Evolutionary conservation across 1,139 yeast species (phyloP).

Genomic region (Protomyces macrosporus): DNA sequence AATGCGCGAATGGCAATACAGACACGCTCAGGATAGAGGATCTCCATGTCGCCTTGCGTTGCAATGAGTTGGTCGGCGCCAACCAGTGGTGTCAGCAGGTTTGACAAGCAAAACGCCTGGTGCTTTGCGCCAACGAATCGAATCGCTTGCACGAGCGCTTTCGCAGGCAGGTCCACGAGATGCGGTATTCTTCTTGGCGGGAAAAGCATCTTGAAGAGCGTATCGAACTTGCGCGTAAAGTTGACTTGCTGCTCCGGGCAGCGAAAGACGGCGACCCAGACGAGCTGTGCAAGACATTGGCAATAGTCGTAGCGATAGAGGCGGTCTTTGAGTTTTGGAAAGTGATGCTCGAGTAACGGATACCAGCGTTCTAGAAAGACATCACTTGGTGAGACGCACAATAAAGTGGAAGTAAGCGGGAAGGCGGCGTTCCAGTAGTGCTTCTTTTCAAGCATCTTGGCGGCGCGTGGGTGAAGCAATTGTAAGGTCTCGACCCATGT

Average conservation of each 20-base stretch:
- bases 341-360: constrained; percentile 51
- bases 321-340: constrained; percentile 51
- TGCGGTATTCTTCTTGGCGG: constrained; percentile 66
- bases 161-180: constrained; percentile 58
- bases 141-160: constrained; percentile 63
- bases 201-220: constrained; percentile 53
- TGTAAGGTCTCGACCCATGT: constrained; percentile 83
- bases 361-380: constrained; percentile 75
- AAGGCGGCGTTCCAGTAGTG: constrained; percentile 71
- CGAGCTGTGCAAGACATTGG: constrained; percentile 61
- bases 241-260: constrained; percentile 83
- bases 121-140: constrained; percentile 75
- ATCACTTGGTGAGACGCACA: constrained; percentile 77
- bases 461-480: constrained; percentile 53
- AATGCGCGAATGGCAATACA: constrained; percentile 68
- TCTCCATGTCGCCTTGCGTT: constrained; percentile 55
- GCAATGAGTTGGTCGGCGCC: constrained; percentile 35
- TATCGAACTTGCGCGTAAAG: constrained; percentile 64
- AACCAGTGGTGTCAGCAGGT: constrained; percentile 56
- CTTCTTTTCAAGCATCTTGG: constrained; percentile 44
- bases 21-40: constrained; percentile 61
- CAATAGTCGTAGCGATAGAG: constrained; percentile 48
- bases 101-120: constrained; percentile 72
- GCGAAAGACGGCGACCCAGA: constrained; percentile 87
- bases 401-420: constrained; percentile 62